Evolutionary conservation across 1,139 yeast species (phyloP).

Genomic region (Spencermartinsiella ligniputridi): DNA sequence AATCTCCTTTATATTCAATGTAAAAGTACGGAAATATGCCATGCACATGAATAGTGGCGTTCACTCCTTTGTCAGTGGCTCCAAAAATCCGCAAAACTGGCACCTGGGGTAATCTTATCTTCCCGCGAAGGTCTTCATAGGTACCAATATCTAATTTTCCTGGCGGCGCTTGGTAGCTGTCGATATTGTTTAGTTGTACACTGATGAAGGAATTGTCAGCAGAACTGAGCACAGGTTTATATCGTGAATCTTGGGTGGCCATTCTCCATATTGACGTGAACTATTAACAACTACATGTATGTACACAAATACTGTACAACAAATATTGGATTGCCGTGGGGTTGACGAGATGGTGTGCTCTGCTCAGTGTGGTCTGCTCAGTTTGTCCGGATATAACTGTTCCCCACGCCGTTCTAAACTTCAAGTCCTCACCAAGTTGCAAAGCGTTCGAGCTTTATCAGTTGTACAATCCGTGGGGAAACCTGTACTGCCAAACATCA

Average conservation of each 20-base stretch:
- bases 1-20: conserved; percentile 48
- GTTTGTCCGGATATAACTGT: too few species aligned
- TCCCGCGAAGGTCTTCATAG: conserved; percentile 23
- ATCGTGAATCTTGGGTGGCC: neutral
- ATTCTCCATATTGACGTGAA: neutral
- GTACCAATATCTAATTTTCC: conserved; percentile 38
- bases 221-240: neutral
- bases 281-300: too few species aligned
- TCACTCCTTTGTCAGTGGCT: conserved; percentile 50
- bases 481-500: too few species aligned
- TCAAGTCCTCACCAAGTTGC: too few species aligned
- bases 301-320: too few species aligned
- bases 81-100: conserved; percentile 83
- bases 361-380: too few species aligned
- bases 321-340: too few species aligned
- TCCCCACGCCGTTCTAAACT: too few species aligned
- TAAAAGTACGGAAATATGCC: conserved; percentile 80
- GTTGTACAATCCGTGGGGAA: too few species aligned
- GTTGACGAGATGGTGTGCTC: too few species aligned
- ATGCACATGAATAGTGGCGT: conserved; percentile 67
- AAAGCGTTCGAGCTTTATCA: too few species aligned
- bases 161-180: conserved; percentile 55
- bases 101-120: conserved; percentile 40
- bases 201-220: conserved; percentile 13
- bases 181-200: conserved; percentile 42